phyloP scores from a whole-genome alignment of 345 rosid species.

The Atalantia buxifolia region DNA sequence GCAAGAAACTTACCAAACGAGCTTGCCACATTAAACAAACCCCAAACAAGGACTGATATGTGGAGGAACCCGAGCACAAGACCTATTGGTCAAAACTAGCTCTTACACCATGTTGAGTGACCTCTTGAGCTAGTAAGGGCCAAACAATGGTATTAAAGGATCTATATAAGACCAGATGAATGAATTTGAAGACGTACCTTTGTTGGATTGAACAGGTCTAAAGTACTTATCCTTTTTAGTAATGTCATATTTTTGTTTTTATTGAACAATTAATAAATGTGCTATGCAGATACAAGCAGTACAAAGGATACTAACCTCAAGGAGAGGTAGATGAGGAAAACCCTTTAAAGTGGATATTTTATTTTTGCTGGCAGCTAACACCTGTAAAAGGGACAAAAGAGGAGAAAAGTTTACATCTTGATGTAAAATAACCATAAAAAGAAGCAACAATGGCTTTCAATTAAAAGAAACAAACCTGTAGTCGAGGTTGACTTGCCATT shows the following conservation, averaged over 20 bases:
- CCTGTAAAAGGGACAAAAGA: conserved; percentile 36
- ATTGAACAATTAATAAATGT: neutral
- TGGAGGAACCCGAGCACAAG: too few relatives aligned
- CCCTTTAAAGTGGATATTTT: conserved; percentile 86
- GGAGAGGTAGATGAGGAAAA: conserved; percentile 84
- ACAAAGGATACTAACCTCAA: conserved; percentile 59
- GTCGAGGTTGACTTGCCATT: conserved; percentile 97
- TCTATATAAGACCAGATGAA: neutral
- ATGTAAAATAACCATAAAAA: neutral
- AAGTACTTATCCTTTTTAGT: neutral
- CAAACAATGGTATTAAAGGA: neutral
- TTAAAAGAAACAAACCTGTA: conserved; percentile 59
- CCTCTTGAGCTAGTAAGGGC: too few relatives aligned
- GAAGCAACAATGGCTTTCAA: neutral
- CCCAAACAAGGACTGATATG: too few relatives aligned
- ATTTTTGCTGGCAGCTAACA: conserved; percentile 97
- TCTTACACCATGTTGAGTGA: too few relatives aligned
- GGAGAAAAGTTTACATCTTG: conserved; percentile 10
- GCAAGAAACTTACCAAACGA: too few relatives aligned
- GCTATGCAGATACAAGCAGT: neutral
- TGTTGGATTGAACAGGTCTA: neutral
- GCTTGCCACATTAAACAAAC: too few relatives aligned
- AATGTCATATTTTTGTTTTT: neutral
- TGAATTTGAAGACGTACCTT: neutral
- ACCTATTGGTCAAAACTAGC: too few relatives aligned